Evolutionary conservation across 495 filamentous ascomycete species (phyloP), one percentile per base, ranked within the genome.

Genomic region (Talaromyces nanjingensis): DNA sequence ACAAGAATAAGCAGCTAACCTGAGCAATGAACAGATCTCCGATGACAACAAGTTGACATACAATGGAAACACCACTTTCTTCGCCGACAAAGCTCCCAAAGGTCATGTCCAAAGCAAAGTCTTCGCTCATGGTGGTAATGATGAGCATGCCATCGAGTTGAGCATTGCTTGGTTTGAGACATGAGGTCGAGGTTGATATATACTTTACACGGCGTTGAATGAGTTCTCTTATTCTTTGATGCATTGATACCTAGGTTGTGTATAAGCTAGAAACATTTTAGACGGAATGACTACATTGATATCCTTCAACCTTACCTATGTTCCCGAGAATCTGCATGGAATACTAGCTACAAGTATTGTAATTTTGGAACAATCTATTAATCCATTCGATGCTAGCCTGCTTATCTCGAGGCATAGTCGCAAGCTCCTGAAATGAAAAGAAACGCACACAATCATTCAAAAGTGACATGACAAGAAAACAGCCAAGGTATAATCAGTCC

Each of bases 81-180:
- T 81, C 66, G 84, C 86, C 1, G 77, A 81, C 34, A 81, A 81
- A 31, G 74, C 84, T 6, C 86, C 86, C 14, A 81, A 77, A 63
- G 86, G 85, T 8, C 67, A 64, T 4, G 70, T 69, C 8, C 70
- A 79, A 62, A 79, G 77, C 66, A 70, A 70, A 45, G 60, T 81
- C 22, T 81, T 70, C 57, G 71, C 71, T 31, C 55, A 57, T 18
- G 22, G 53, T 0, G 71, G 74, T 9, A 58, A 70, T 52, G 72
- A 63, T 22, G 72, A 72, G 3, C 77, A 79, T 65, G 67, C 68
- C 9, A 69, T 81, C 57, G 73, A 79, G 59, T 58, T 81, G 20
- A 70, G 70, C 18, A 74, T 81, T 25, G 67, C 62, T 0, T 81
- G 77, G 78, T 54, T 62, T 54, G 60, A 62, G 29, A 62, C 60